These are phyloP conservation scores for Talaromyces sp. DNA, from an alignment of 2,329 filamentous ascomycete species.

Conservation along the genomic window DNA sequence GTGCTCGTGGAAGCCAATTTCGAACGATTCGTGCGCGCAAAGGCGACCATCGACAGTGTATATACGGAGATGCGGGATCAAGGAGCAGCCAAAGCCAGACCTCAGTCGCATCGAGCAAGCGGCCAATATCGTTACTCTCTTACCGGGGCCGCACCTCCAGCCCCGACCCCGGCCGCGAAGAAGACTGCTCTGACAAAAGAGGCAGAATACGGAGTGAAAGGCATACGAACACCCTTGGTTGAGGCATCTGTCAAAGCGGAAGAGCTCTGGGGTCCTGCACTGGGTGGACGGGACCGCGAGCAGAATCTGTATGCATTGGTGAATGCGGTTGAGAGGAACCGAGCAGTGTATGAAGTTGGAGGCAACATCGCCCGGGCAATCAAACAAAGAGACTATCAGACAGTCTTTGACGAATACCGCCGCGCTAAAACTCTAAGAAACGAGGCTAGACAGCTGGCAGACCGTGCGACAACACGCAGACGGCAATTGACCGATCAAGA, in stretches of 20 bases:
- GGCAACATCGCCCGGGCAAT: conserved; percentile 76
- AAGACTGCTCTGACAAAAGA: conserved; percentile 92
- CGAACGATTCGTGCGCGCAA: conserved; percentile 94
- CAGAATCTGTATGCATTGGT: conserved; percentile 77
- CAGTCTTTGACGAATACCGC: conserved; percentile 78
- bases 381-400: conserved; percentile 85
- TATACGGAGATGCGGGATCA: conserved; percentile 90
- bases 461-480: conserved; percentile 49
- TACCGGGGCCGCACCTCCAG: conserved; percentile 37
- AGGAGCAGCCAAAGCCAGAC: conserved; percentile 52
- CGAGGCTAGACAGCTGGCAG: conserved; percentile 67
- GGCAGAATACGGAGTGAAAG: conserved; percentile 82
- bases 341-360: conserved; percentile 76
- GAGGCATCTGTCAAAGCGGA: conserved; percentile 93
- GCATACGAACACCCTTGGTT: conserved; percentile 81
- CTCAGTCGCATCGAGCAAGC: conserved; percentile 63
- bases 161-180: conserved; percentile 56
- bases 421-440: conserved; percentile 78
- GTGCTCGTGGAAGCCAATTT: conserved; percentile 97
- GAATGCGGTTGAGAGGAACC: conserved; percentile 71
- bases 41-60: conserved; percentile 96
- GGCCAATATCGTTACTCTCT: conserved; percentile 49
- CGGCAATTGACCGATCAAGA: conserved; percentile 69
- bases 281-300: conserved; percentile 88
- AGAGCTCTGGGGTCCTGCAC: conserved; percentile 92